A percentile compares a stretch with the other conserved stretches of the same genome.
Evolutionary conservation across 352 stramenopile species (phyloP).

Genomic region (Phytophthora pinifolia): DNA sequence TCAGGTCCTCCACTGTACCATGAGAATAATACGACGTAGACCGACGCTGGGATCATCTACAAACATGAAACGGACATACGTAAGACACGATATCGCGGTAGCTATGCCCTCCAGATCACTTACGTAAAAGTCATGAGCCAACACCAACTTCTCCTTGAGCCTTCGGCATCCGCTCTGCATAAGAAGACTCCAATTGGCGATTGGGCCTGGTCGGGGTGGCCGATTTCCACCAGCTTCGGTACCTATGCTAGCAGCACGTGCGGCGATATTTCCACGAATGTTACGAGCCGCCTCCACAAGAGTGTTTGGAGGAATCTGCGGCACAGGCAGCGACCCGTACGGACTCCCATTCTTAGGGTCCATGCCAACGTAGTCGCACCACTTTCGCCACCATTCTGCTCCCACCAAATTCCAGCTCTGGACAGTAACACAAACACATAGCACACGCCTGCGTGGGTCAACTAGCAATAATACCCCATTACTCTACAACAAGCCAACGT

Average conservation of each 20-base stretch:
- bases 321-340: conserved; percentile 54
- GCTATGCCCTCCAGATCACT: conserved; percentile 11
- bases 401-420: conserved; percentile 80
- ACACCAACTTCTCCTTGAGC: conserved; percentile 72
- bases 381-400: conserved; percentile 77
- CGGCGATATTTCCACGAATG: conserved; percentile 32
- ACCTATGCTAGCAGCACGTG: conserved; percentile 23
- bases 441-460: conserved; percentile 25
- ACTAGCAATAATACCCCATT: conserved; percentile 19
- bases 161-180: conserved; percentile 73
- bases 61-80: conserved; percentile 6
- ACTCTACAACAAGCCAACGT: conserved; percentile 13
- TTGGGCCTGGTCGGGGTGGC: conserved; percentile 54
- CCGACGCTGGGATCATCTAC: conserved; percentile 67
- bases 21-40: conserved; percentile 63
- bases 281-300: conserved; percentile 32
- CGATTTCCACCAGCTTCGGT: conserved; percentile 19
- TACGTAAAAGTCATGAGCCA: conserved; percentile 81
- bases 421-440: conserved; percentile 7
- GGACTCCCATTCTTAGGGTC: conserved; percentile 63
- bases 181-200: conserved; percentile 80
- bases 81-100: not conserved
- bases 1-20: conserved; percentile 85
- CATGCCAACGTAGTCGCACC: conserved; percentile 75
- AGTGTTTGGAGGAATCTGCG: conserved; percentile 45